Evolutionary conservation across 345 rosid species (phyloP), one percentile per base, ranked within the genome.

Genomic region (Salix udensis): DNA sequence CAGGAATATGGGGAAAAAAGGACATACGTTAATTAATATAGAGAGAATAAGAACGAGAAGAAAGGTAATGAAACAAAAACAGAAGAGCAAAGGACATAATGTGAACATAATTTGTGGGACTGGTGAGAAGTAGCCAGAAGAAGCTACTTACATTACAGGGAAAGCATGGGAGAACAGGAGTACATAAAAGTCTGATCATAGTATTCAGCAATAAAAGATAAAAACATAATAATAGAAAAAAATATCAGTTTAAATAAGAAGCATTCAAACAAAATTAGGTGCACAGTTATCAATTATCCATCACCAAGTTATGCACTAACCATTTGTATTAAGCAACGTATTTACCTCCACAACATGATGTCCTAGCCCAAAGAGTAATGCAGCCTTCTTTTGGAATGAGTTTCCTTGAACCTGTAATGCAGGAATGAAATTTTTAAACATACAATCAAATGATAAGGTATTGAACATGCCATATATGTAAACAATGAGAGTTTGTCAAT

Each of bases 341-440:
- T 76, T 89, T 87, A 91, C 99, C 96, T 96, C 97, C 19, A 80
- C 88, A 58, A 72, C 88, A 74, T 90, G 94, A 79, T 76, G 74
- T 77, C 87, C 90, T 71, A 89, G 75, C 61, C 99, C 99, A 82
- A 96, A 89, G 77, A 96, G 90, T 74, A 90, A 74, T 26, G 98
- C 93, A 67, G 85, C 91, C 85, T 92, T 96, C 87, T 96, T 96
- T 84, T 91, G 99, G 85, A 92, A 96, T 44, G 99, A 96, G 84
- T 96, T 96, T 73, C 99, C 99, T 65, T 82, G 92, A 81, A 84
- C 95, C 99, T 96, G 92, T 40, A 71, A 52, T 62, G 61, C 68
- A 81, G 30, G 30, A 30, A 77, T 37, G 81, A 46, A 68, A n/a
- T 34, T 67, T 42, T 30, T 66, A 42, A 71, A 75, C 24, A 67